Evolutionary conservation across 257 asterid genomes (phyloP).

Genomic region (Nicotiana obtusifolia): DNA sequence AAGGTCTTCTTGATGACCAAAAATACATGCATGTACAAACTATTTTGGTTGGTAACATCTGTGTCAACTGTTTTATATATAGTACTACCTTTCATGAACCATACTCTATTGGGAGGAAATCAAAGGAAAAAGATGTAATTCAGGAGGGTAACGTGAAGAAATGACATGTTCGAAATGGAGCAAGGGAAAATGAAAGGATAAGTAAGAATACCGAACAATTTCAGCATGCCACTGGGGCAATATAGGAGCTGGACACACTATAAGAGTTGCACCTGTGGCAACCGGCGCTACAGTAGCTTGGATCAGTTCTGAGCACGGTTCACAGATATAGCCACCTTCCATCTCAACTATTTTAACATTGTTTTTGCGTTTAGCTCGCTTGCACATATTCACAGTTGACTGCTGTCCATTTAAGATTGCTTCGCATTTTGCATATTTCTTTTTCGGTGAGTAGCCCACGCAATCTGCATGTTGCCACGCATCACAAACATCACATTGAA

Average conservation of each 20-base stretch:
- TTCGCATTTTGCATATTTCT: constrained; percentile 31
- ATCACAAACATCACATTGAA: constrained; percentile 94
- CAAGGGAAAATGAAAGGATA: constrained; percentile 18
- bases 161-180: constrained; percentile 9
- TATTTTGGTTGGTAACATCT: too few relatives aligned
- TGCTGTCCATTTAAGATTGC: constrained; percentile 12
- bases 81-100: background rate
- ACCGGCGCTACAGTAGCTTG: constrained; percentile 83
- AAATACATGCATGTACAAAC: too few relatives aligned
- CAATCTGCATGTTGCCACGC: constrained; percentile 99
- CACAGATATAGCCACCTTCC: constrained; percentile 62
- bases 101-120: background rate
- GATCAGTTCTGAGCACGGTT: constrained; percentile 64
- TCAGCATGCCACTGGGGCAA: constrained; percentile 98
- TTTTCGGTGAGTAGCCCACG: constrained; percentile 74
- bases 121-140: background rate
- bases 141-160: background rate
- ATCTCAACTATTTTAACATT: constrained; percentile 46
- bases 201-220: constrained; percentile 73
- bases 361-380: constrained; percentile 37
- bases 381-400: constrained; percentile 29
- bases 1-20: too few relatives aligned
- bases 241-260: constrained; percentile 96
- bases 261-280: constrained; percentile 92
- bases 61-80: background rate